Evolutionary conservation across 768 basidiomycete genomes (phyloP).

Genomic region (Cantharellus anzutake): DNA sequence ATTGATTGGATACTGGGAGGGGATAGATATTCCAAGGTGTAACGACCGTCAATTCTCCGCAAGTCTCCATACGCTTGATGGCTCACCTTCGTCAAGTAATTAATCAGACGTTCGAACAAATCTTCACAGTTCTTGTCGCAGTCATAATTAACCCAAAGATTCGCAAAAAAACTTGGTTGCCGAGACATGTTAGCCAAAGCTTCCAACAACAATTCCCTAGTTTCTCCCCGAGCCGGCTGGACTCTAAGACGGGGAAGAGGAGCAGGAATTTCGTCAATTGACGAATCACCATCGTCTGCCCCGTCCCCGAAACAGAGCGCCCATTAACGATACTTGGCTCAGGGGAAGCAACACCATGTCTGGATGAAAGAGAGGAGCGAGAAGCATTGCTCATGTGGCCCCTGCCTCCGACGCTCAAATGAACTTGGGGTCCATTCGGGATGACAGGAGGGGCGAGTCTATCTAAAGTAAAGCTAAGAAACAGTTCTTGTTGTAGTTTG

Average conservation of each 20-base stretch:
- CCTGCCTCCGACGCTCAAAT: constrained; percentile 5
- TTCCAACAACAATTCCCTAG: constrained; percentile 77
- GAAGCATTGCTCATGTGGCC: background rate
- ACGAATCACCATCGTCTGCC: background rate
- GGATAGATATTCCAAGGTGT: background rate
- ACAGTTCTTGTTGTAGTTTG: constrained; percentile 90
- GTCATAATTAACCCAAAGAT: constrained; percentile 91
- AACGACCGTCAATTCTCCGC: background rate
- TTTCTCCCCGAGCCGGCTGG: constrained; percentile 69
- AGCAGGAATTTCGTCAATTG: constrained; percentile 8
- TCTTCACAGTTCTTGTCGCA: constrained; percentile 96
- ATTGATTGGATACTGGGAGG: constrained; percentile 36
- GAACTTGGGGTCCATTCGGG: constrained; percentile 12
- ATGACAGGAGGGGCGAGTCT: constrained; percentile 47
- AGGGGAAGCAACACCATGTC: background rate
- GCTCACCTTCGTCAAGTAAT: constrained; percentile 70
- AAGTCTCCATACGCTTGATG: background rate
- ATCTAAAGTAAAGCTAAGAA: constrained; percentile 85
- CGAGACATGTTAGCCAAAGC: constrained; percentile 64
- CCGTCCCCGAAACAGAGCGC: background rate
- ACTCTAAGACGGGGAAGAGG: constrained; percentile 29
- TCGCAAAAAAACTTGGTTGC: constrained; percentile 84
- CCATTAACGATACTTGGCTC: background rate
- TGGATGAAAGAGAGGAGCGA: background rate
- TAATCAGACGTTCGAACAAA: constrained; percentile 73